Percentiles rank a stretch among this genome's conserved stretches.
These are phyloP conservation scores for Pseudevernia furfuracea DNA, from an alignment of 495 filamentous ascomycete species.

Conservation along the genomic window DNA sequence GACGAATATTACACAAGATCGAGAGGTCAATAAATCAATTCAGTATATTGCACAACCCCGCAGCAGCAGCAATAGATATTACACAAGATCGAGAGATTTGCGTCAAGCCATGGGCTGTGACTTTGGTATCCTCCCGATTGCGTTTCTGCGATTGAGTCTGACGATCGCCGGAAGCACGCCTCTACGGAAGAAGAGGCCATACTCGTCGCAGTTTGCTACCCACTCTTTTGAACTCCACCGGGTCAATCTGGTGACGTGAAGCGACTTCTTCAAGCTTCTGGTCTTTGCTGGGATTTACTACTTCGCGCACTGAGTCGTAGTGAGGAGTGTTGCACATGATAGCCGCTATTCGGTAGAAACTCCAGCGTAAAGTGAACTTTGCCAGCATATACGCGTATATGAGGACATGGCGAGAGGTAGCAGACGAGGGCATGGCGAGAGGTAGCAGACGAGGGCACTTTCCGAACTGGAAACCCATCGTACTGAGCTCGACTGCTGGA, in stretches of 20 bases:
- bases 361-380: slow-evolving; percentile 46
- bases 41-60: too few species aligned
- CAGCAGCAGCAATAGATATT: too few species aligned
- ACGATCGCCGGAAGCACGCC: slow-evolving; percentile 11
- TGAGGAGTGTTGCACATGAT: slow-evolving; percentile 33
- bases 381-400: slow-evolving; percentile 44
- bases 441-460: slow-evolving; percentile 30
- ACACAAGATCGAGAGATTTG: slow-evolving; percentile 2
- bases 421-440: slow-evolving; percentile 32
- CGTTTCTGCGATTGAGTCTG: slow-evolving; percentile 7
- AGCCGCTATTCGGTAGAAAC: slow-evolving; percentile 40
- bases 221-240: slow-evolving; percentile 33
- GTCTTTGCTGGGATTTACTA: slow-evolving; percentile 45
- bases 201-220: slow-evolving; percentile 33
- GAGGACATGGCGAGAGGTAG: slow-evolving; percentile 24
- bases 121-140: slow-evolving; percentile 5
- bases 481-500: slow-evolving; percentile 39
- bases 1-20: too few species aligned
- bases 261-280: slow-evolving; percentile 42
- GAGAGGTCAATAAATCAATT: too few species aligned
- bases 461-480: slow-evolving; percentile 35
- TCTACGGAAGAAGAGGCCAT: slow-evolving; percentile 38
- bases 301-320: slow-evolving; percentile 36
- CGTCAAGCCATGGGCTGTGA: slow-evolving; percentile 6
- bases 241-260: slow-evolving; percentile 38